Conservation (phyloP, 208 protist genomes). For the Trypanosomatidae sp. region DNA sequence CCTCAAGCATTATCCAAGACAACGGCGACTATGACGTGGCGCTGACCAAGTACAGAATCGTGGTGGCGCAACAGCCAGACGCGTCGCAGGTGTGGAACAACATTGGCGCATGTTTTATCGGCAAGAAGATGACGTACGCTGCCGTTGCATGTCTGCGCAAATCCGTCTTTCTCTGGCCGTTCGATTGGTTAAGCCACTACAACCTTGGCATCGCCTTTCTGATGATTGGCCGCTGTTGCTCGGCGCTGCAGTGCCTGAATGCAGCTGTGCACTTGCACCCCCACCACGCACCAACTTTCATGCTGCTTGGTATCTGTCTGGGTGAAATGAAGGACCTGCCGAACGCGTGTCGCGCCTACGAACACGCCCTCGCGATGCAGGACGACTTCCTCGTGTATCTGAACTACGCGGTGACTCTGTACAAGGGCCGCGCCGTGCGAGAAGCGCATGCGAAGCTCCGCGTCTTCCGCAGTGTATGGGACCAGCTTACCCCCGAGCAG, state of each 20-base stretch:
- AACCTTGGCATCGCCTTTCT: slow-evolving; percentile 95
- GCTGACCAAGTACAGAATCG: slow-evolving; percentile 95
- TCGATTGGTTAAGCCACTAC: slow-evolving; percentile 97
- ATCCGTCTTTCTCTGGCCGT: slow-evolving; percentile 91
- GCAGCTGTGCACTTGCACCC: slow-evolving; percentile 90
- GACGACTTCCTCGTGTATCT: slow-evolving; percentile 84
- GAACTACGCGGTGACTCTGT: slow-evolving; percentile 93
- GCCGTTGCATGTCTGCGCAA: slow-evolving; percentile 95
- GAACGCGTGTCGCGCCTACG: slow-evolving; percentile 93
- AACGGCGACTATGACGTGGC: slow-evolving; percentile 95
- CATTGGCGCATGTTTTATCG: slow-evolving; percentile 97
- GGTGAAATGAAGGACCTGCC: slow-evolving; percentile 94
- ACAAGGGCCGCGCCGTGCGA: slow-evolving; percentile 47
- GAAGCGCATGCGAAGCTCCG: slow-evolving; percentile 54
- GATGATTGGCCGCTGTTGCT: slow-evolving; percentile 89
- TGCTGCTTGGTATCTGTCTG: slow-evolving; percentile 95
- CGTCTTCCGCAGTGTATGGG: slow-evolving; percentile 48
- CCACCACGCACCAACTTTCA: slow-evolving; percentile 80
- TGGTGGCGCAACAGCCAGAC: slow-evolving; percentile 81
- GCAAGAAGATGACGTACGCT: slow-evolving; percentile 92
- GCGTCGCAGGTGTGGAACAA: slow-evolving; percentile 98
- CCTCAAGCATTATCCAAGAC: slow-evolving; percentile 95
- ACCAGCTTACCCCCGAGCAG: slow-evolving; percentile 27
- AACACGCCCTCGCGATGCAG: slow-evolving; percentile 86
- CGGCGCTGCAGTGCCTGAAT: slow-evolving; percentile 95